Conservation (phyloP, 805 yeast species). For the Metschnikowia matae region DNA sequence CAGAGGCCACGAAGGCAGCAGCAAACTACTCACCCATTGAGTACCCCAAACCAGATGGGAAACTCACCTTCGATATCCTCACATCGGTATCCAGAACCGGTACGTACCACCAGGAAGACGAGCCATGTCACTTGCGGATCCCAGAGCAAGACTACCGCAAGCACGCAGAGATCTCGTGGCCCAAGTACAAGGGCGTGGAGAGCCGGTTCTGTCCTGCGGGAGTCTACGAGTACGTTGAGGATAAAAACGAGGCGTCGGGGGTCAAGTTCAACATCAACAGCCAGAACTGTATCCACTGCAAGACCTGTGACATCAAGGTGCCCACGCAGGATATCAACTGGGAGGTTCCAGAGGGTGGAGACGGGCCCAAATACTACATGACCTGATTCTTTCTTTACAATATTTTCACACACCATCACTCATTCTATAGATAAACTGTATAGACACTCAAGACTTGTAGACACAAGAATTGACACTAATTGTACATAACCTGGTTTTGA, state of each 20-base stretch:
- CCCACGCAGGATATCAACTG: constrained; percentile 93
- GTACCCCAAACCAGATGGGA: constrained; percentile 96
- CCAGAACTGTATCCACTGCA: constrained; percentile 97
- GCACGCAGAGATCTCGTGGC: constrained; percentile 69
- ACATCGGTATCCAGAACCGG: constrained; percentile 97
- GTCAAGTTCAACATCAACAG: constrained; percentile 90
- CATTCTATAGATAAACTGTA: too few relatives aligned
- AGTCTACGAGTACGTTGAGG: constrained; percentile 88
- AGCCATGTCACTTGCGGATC: constrained; percentile 75
- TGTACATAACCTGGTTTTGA: too few relatives aligned
- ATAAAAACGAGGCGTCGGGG: constrained; percentile 52
- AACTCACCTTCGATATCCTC: constrained; percentile 81
- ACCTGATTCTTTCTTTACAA: constrained; percentile 28
- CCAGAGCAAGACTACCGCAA: constrained; percentile 56
- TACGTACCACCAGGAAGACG: constrained; percentile 92
- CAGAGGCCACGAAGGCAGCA: constrained; percentile 68
- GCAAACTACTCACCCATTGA: constrained; percentile 62
- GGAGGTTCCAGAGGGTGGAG: constrained; percentile 99
- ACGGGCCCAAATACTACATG: constrained; percentile 93
- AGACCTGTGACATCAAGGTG: constrained; percentile 95
- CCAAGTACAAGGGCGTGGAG: constrained; percentile 82
- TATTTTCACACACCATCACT: too few relatives aligned
- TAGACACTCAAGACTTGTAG: too few relatives aligned
- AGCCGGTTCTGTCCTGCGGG: constrained; percentile 97
- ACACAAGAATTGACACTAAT: too few relatives aligned